Conservation (phyloP, 768 basidiomycete genomes). For the Suillus alpinus region DNA sequence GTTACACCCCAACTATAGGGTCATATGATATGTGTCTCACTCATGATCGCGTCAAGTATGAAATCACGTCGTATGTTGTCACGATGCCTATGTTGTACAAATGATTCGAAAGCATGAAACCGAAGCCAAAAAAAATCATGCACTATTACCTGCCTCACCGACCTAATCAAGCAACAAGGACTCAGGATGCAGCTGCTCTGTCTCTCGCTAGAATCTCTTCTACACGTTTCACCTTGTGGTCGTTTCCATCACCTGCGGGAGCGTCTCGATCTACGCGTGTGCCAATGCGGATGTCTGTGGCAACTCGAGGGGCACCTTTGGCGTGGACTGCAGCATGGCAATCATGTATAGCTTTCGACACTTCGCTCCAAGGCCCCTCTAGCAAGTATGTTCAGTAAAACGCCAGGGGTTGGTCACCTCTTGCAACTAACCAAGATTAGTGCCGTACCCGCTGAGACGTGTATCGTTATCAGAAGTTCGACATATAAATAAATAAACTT, state of each 20-base stretch:
- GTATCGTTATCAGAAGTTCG: conserved; percentile 33
- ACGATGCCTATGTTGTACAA: too few species aligned
- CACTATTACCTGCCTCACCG: neutral
- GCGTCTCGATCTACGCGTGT: conserved; percentile 76
- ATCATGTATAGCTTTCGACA: conserved; percentile 83
- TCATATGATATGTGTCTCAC: neutral
- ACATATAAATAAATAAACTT: conserved; percentile 14
- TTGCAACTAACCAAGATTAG: conserved; percentile 64
- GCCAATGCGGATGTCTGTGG: conserved; percentile 94
- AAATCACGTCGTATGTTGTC: neutral
- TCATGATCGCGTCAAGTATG: neutral
- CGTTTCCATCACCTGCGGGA: conserved; percentile 67
- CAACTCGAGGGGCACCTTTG: conserved; percentile 70
- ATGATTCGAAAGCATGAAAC: neutral
- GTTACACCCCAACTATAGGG: neutral
- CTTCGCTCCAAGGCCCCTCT: conserved; percentile 86
- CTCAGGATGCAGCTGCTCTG: conserved; percentile 4
- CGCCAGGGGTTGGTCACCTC: neutral
- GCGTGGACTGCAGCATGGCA: conserved; percentile 88
- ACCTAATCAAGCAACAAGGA: neutral
- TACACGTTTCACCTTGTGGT: conserved; percentile 76
- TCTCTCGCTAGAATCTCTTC: conserved; percentile 65
- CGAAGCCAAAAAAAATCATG: neutral
- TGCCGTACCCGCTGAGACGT: conserved; percentile 76
- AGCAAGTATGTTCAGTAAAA: conserved; percentile 1